Base-by-base conservation (phyloP, 306 rosid species). In the Fagus sylvatica region DNA sequence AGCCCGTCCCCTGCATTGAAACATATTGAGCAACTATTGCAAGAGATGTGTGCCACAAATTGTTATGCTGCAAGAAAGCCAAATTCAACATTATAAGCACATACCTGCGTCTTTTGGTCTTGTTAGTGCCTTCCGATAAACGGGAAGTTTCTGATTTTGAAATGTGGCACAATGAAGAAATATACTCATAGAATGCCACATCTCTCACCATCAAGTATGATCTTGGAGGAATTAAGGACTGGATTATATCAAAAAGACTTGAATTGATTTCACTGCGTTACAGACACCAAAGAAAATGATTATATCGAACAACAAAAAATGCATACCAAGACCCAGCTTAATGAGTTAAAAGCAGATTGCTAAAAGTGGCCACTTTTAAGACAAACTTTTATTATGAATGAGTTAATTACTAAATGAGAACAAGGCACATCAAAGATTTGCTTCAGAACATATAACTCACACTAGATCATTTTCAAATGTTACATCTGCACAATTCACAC, bases 161-260 rank as follows among this genome's bases (percentile, higher is more conserved):
- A 78, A 95, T 95, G 76, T 78, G 84, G 73, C 93, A 90, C 73
- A 95, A 75, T 9, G 98, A 82, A 76, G 97, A 92, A 57, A 91
- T 85, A 85, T 89, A 88, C 67, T 95, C 98, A 48, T 51, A 76
- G 75, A 76, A 87, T n/a, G 85, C 85, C 54, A 62, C 72, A 56
- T 91, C 93, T 81, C 78, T 88, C 71, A 82, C 5, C 71, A 88
- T 28, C 81, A 79, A 53, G 22, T 76, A 69, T 37, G 77, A 83
- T 87, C 87, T 89, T 40, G 87, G 4, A 16, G 98, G 98, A 74
- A 89, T 88, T 42, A 87, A 74, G 7, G 91, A 82, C 76, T 41
- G 87, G 80, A 92, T 70, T 53, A 86, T 69, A 4, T 82, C 72
- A 75, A 76, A 75, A 62, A 87, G 82, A 65, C 69, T 51, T 37